A percentile compares a stretch with the other conserved stretches of the same genome.
Evolutionary conservation across 2,329 filamentous ascomycete species (phyloP).

Genomic region (Arthroderma sp.): DNA sequence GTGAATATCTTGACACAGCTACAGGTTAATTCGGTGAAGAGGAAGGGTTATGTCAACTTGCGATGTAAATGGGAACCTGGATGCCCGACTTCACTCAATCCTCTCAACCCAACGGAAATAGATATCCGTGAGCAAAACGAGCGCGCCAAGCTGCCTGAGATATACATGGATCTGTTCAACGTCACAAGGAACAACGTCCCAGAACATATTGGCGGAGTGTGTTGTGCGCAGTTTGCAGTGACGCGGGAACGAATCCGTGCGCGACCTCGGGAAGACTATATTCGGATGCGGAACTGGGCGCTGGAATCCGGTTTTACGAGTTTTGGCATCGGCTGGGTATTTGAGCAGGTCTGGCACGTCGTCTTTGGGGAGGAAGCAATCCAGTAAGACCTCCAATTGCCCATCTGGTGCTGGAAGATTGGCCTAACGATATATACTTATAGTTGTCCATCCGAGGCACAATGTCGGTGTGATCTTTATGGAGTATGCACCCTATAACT

Average conservation of each 20-base stretch:
- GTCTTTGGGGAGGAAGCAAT: conserved; percentile 35
- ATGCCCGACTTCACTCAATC: conserved; percentile 41
- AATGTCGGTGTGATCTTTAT: conserved; percentile 11
- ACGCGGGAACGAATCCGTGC: conserved; percentile 37
- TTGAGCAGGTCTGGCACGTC: conserved; percentile 57
- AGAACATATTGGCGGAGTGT: conserved; percentile 38
- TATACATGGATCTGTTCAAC: conserved; percentile 41
- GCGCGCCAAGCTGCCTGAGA: conserved; percentile 39
- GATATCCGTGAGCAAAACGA: conserved; percentile 25
- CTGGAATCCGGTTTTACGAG: conserved; percentile 45
- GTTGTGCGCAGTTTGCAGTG: conserved; percentile 46
- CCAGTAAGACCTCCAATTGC: conserved; percentile 22
- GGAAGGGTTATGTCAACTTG: conserved; percentile 43
- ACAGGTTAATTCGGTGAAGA: conserved; percentile 37
- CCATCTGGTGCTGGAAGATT: neutral
- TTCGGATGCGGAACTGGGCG: conserved; percentile 48
- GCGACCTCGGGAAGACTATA: conserved; percentile 41
- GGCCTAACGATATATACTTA: neutral
- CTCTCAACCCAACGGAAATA: conserved; percentile 32
- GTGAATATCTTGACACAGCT: conserved; percentile 39
- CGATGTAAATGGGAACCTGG: conserved; percentile 43
- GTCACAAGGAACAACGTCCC: conserved; percentile 26
- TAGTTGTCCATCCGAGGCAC: conserved; percentile 8
- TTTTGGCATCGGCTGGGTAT: conserved; percentile 45
- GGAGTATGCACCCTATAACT: conserved; percentile 5